Evolutionary conservation across 208 protist genomes (phyloP), one percentile per base, ranked within the genome.

Genomic region (Leptomonas seymouri): DNA sequence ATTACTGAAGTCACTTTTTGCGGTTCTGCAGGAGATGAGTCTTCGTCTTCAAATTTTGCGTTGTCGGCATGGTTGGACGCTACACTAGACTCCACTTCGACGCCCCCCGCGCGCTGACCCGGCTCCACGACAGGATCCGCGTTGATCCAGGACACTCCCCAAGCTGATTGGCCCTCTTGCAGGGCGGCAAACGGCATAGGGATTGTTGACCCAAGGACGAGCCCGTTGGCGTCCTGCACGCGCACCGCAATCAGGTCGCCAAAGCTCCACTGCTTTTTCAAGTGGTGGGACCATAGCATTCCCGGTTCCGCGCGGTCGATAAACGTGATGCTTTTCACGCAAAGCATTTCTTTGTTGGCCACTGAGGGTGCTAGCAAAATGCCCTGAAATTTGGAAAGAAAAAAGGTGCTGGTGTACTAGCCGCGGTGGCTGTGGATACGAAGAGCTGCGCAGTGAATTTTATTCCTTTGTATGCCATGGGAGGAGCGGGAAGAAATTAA

Each of bases 271-370:
- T 87, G 82, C 49, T 62, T 58, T 45, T 74, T 81, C 36, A 80
- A 55, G 18, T 81, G 60, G 18, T 54, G 20, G 7, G 65, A 63
- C 77, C 80, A 92, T 49, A 81, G 60, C 34, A 39, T 44, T 16
- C 55, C 57, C 49, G 84, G 68, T 64, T 87, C 86, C 1, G 75
- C 80, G 15, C 74, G 71, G 49, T 92, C 82, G 21, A 92, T 62
- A 5, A 89, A 67, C 18, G 46, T 61, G 30, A 92, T 41, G 2
- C 75, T 85, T 31, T 73, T 72, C 6, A 86, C 67, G 51, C 71
- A 85, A 30, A 88, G 46, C 80, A 81, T 91, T 44, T 34, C 5
- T 27, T 57, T n/a, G 2, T 54, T 61, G 14, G 18, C 12, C 20
- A 16, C 20, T n/a, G 12, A 4, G 9, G 34, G 3, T 39, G 34